phyloP scores from a whole-genome alignment of 2,329 filamentous ascomycete genomes.

The Sclerotinia glacialis region DNA sequence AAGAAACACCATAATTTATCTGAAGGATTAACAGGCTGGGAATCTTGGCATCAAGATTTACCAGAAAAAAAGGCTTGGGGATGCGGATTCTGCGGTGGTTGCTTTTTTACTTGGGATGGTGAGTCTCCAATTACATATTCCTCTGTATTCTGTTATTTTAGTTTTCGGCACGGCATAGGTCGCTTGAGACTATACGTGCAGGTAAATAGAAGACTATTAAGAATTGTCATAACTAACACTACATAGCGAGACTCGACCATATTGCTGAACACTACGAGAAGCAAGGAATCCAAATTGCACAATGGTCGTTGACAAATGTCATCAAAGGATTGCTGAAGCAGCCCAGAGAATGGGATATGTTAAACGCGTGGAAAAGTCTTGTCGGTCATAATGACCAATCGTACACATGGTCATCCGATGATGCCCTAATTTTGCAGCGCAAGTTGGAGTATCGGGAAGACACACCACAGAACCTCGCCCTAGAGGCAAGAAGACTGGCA shows the following conservation, averaged over 20 bases:
- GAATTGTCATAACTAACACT: background rate
- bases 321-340: conserved; percentile 33
- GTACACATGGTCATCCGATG: conserved; percentile 25
- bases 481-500: conserved; percentile 23
- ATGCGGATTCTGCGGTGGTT: conserved; percentile 32
- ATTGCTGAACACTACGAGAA: conserved; percentile 34
- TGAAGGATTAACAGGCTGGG: conserved; percentile 25
- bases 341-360: conserved; percentile 25
- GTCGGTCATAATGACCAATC: conserved; percentile 22
- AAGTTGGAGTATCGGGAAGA: conserved; percentile 30
- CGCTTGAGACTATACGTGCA: background rate
- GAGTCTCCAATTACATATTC: conserved; percentile 13
- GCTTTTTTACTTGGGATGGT: conserved; percentile 31
- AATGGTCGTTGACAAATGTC: conserved; percentile 29
- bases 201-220: background rate
- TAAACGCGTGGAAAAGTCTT: conserved; percentile 26
- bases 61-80: conserved; percentile 32
- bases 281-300: conserved; percentile 20
- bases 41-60: conserved; percentile 27
- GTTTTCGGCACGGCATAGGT: too few relatives aligned
- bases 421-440: conserved; percentile 25
- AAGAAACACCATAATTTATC: conserved; percentile 27
- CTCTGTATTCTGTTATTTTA: background rate
- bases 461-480: conserved; percentile 20
- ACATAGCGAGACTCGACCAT: conserved; percentile 28